Base-by-base conservation (phyloP, 2,329 filamentous ascomycete genomes). In the Penicillium fuscoglaucum region DNA sequence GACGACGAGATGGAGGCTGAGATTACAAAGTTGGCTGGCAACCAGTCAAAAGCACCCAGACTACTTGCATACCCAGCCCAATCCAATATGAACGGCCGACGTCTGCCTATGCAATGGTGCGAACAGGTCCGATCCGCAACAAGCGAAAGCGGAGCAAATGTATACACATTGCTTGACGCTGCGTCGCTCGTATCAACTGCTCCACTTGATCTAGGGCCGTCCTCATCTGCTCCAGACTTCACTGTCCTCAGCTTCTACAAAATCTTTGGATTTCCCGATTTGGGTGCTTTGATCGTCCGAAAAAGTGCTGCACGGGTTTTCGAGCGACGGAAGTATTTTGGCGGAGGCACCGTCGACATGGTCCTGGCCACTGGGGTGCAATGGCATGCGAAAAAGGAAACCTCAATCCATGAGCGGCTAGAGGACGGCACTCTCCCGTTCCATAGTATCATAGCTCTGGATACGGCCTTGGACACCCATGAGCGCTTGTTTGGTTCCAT, bases 261-360 rank as follows among this genome's bases (percentile, higher is more conserved):
- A 74, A 93, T 97, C n/a, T 98, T 98, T 73, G 93, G 95, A 1
- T 97, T 97, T 64, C 93, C 93, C 0, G 91, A 98, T 71, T 80
- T 98, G 2, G 93, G 93, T 1, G 92, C 88, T 1, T 77, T 99
- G 58, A 86, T 98, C 31, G 86, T 98, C 13, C 86, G 89, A 43
- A 92, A 90, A 66, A 81, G 84, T 33, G 84, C 90, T 13, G 85
- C 84, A 7, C 73, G 82, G 40, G 71, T 88, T 3, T 87, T 96
- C 47, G 78, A 83, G 33, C 79, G 80, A 43, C 85, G 91, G 59
- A 87, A 80, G 61, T 99, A 96, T 68, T 99, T 99, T 75, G 93
- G 93, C 6, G 95, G 93, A 7, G 95, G 95, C 4, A 98, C 93
- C 0, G 93, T 97, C 0, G 92, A 96, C 67, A 89, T 93, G 83